These are phyloP conservation scores for Russula compacta DNA, from an alignment of 768 basidiomycete genomes.

Conservation along the genomic window DNA sequence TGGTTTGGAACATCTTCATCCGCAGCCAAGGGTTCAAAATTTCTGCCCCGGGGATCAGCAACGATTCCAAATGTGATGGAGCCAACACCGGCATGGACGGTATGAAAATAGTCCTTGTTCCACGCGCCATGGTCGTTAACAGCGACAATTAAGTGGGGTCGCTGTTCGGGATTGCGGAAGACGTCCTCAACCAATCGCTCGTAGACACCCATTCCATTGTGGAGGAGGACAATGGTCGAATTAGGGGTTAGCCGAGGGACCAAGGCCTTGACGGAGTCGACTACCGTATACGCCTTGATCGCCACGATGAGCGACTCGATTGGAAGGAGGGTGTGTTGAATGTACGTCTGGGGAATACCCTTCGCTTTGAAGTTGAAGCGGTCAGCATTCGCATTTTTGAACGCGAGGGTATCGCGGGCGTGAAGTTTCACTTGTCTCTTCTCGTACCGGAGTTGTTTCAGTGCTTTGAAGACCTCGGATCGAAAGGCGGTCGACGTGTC, in stretches of 20 bases:
- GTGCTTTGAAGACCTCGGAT: conserved; percentile 39
- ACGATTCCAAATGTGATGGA: conserved; percentile 71
- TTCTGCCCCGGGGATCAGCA: conserved; percentile 51
- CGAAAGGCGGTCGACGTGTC: conserved; percentile 37
- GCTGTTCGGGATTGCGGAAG: conserved; percentile 61
- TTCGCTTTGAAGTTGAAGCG: not conserved
- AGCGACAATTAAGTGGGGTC: conserved; percentile 82
- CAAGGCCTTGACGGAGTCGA: conserved; percentile 48
- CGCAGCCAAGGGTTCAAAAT: conserved; percentile 50
- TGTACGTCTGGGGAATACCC: not conserved
- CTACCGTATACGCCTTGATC: conserved; percentile 64
- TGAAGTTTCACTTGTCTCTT: not conserved
- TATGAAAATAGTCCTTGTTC: conserved; percentile 40
- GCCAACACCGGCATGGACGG: conserved; percentile 66
- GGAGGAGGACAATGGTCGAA: conserved; percentile 85
- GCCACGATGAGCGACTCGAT: conserved; percentile 80
- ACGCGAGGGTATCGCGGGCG: not conserved
- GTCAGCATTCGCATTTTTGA: not conserved
- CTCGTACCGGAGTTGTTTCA: conserved; percentile 3
- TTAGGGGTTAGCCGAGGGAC: conserved; percentile 50
- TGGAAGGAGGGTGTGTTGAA: not conserved
- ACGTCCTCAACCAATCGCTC: conserved; percentile 59
- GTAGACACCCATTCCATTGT: conserved; percentile 92
- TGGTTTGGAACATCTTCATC: conserved; percentile 28
- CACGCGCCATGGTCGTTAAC: conserved; percentile 77